Percentiles rank a stretch among this genome's conserved stretches.
These are phyloP conservation scores for carrot (Daucus carota) DNA, from an alignment of 129 eudicot genomes.

Conservation along the genomic window DH1_v3.0 NC_030384.2:42046501-42047000, in stretches of 20 bases:
- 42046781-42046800: slow-evolving; percentile 4
- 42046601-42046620: neutral
- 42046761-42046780: no score
- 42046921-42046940: slow-evolving; percentile 30
- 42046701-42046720: slow-evolving; percentile 32
- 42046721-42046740: neutral
- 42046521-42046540: slow-evolving; percentile 9
- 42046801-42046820: slow-evolving; percentile 23
- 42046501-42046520: slow-evolving; percentile 93
- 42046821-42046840: slow-evolving; percentile 49
- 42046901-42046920: slow-evolving; percentile 25
- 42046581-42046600: neutral
- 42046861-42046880: slow-evolving; percentile 19
- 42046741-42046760: neutral
- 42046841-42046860: slow-evolving; percentile 29
- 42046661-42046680: slow-evolving; percentile 33
- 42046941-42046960: slow-evolving; percentile 23
- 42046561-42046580: neutral
- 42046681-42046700: slow-evolving; percentile 52
- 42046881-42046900: slow-evolving; percentile 40
- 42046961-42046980: slow-evolving; percentile 37
- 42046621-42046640: slow-evolving; percentile 47
- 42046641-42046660: slow-evolving; percentile 42
- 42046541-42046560: slow-evolving; percentile 15
- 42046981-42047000: no score